These are phyloP conservation scores for Hevea brasiliensis DNA, from an alignment of 345 rosid genomes.

Conservation along the genomic window DNA sequence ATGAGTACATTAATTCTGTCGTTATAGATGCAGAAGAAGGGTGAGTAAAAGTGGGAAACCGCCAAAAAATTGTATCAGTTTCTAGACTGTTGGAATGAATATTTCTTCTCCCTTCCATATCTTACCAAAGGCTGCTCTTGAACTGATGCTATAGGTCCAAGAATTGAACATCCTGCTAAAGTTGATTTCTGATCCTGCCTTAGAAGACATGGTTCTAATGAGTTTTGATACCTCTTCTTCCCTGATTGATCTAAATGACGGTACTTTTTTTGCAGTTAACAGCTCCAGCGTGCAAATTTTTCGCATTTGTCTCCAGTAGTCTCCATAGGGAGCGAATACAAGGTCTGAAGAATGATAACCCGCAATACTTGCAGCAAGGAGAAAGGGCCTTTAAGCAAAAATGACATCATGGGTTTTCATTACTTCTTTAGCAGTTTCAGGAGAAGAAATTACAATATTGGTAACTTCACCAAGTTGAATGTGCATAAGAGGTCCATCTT, in stretches of 20 bases:
- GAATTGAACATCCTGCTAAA: constrained; percentile 7
- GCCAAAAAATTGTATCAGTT: too few species aligned
- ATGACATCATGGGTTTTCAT: constrained; percentile 24
- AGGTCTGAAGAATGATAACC: background rate
- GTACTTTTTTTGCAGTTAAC: constrained; percentile 3
- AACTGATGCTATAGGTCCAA: background rate
- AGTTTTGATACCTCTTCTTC: constrained; percentile 11
- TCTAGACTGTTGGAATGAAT: background rate
- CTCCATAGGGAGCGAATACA: constrained; percentile 10
- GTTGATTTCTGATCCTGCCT: constrained; percentile 2
- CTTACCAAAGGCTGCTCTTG: constrained; percentile 1
- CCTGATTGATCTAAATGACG: constrained; percentile 3
- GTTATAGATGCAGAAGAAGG: too few species aligned
- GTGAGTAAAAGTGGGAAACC: too few species aligned
- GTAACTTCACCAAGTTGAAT: constrained; percentile 17
- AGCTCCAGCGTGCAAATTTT: constrained; percentile 10
- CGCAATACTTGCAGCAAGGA: background rate
- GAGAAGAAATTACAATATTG: constrained; percentile 11
- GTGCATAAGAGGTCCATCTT: constrained; percentile 16
- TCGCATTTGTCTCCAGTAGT: constrained; percentile 12
- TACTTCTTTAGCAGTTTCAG: constrained; percentile 15
- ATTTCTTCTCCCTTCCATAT: constrained; percentile 4
- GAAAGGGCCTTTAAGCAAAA: constrained; percentile 8
- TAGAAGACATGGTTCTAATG: background rate
- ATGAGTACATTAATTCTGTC: too few species aligned